phyloP scores from a whole-genome alignment of 1,284 basidiomycete species.

The Coniophora puteana region DNA sequence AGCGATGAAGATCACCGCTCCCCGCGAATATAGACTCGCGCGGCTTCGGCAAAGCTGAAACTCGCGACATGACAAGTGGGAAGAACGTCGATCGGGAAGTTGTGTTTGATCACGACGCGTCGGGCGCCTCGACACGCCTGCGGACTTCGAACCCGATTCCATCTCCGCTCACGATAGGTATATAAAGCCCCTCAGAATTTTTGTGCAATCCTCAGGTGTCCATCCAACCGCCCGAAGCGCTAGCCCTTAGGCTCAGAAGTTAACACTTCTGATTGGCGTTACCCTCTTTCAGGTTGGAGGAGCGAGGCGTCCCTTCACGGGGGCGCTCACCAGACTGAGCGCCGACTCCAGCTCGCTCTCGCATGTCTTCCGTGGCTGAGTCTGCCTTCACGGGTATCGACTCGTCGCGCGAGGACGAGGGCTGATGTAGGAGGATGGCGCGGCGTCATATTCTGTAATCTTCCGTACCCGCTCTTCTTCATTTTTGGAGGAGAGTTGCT shows the following conservation, averaged over 20 bases:
- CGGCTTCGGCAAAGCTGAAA: conserved; percentile 55
- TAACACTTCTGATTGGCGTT: conserved; percentile 40
- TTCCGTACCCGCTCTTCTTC: conserved; percentile 48
- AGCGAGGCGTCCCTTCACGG: conserved; percentile 63
- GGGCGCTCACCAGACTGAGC: conserved; percentile 69
- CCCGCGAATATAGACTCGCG: conserved; percentile 67
- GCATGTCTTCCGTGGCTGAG: conserved; percentile 23
- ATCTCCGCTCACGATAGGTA: too few relatives aligned
- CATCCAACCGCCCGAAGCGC: conserved; percentile 44
- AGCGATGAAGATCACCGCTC: conserved; percentile 53
- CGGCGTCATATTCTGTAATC: conserved; percentile 77
- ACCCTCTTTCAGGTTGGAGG: conserved; percentile 62
- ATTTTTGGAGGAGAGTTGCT: conserved; percentile 44
- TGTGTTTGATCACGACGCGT: conserved; percentile 11
- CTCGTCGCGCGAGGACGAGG: conserved; percentile 37
- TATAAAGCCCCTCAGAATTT: conserved; percentile 13
- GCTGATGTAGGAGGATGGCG: conserved; percentile 36
- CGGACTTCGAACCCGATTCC: too few relatives aligned
- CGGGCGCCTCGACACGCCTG: too few relatives aligned
- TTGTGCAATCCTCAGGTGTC: conserved; percentile 34
- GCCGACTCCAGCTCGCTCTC: conserved; percentile 32
- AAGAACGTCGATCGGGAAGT: background rate
- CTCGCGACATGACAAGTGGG: conserved; percentile 41
- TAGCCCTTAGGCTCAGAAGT: conserved; percentile 18
- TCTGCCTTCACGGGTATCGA: conserved; percentile 53